Percentiles rank a stretch among this genome's conserved stretches.
Conservation (phyloP, 768 basidiomycete species). For the Polyporus arcularius region DNA sequence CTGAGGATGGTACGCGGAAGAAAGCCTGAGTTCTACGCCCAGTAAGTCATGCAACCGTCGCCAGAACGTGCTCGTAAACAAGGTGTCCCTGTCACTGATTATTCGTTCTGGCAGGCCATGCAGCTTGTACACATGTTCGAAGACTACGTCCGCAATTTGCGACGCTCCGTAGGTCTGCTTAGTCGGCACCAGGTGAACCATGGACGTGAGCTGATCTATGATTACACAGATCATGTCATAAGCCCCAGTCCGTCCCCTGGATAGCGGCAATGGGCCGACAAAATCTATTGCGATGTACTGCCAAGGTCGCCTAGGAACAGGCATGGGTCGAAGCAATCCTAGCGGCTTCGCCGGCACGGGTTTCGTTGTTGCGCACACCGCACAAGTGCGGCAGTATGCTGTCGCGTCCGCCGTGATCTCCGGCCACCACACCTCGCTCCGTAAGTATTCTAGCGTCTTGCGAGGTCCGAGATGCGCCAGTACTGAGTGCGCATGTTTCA, state of each 20-base stretch:
- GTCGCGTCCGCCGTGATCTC: not conserved
- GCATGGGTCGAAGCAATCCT: not conserved
- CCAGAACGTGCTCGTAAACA: too few species aligned
- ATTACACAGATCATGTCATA: not conserved
- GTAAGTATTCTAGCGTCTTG: not conserved
- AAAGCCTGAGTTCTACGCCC: conserved; percentile 36
- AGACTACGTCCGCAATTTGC: not conserved
- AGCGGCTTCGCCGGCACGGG: not conserved
- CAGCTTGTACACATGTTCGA: not conserved
- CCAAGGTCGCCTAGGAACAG: not conserved
- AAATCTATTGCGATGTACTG: not conserved
- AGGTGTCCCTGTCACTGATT: conserved; percentile 40
- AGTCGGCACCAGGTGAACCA: not conserved
- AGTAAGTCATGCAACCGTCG: conserved; percentile 35
- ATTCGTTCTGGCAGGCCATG: conserved; percentile 42
- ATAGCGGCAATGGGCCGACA: not conserved
- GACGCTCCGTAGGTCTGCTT: not conserved
- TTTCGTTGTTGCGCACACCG: not conserved
- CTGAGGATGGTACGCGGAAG: conserved; percentile 45
- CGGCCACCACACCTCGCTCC: not conserved
- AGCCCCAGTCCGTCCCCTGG: not conserved
- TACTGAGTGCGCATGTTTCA: not conserved
- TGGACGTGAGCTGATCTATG: not conserved
- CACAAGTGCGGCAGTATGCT: not conserved
- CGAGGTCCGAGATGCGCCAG: not conserved